These are phyloP conservation scores for Penicillium sp. DNA, from an alignment of 2,329 filamentous ascomycete genomes.

Conservation along the genomic window DNA sequence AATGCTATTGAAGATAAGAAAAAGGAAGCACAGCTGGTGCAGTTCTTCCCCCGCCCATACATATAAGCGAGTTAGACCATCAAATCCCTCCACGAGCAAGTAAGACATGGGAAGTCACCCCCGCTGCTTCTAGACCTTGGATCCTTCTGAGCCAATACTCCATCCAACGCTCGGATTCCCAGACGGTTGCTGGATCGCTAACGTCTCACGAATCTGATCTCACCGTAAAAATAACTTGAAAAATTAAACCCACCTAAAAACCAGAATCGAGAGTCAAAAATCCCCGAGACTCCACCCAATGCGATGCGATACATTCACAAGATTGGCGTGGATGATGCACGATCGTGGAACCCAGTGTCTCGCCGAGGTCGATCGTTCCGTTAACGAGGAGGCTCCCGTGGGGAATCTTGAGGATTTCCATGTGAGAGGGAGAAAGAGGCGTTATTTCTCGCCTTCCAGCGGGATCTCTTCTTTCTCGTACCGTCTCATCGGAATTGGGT, in stretches of 20 bases:
- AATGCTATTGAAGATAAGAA: not conserved
- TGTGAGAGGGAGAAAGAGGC: not conserved
- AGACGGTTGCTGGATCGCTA: not conserved
- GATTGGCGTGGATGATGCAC: not conserved
- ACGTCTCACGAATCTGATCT: no score
- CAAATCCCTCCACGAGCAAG: not conserved
- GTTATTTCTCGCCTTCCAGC: not conserved
- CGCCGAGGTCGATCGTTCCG: constrained; percentile 2
- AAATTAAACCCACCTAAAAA: no score
- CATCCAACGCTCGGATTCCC: not conserved
- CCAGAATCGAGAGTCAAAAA: not conserved
- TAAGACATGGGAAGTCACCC: not conserved
- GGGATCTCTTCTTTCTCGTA: not conserved
- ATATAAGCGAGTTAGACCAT: not conserved
- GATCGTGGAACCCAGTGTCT: constrained; percentile 1
- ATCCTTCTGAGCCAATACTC: not conserved
- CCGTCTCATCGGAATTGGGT: not conserved
- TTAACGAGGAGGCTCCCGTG: not conserved
- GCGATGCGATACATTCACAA: not conserved
- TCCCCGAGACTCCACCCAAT: constrained; percentile 1
- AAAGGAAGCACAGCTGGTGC: not conserved
- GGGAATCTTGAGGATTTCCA: not conserved
- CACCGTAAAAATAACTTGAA: no score
- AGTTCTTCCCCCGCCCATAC: not conserved
- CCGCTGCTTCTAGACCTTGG: constrained; percentile 1